Evolutionary conservation across 441 rosid genomes (phyloP), one percentile per base, ranked within the genome.

Genomic region (Arabidopsis lyrata): DNA sequence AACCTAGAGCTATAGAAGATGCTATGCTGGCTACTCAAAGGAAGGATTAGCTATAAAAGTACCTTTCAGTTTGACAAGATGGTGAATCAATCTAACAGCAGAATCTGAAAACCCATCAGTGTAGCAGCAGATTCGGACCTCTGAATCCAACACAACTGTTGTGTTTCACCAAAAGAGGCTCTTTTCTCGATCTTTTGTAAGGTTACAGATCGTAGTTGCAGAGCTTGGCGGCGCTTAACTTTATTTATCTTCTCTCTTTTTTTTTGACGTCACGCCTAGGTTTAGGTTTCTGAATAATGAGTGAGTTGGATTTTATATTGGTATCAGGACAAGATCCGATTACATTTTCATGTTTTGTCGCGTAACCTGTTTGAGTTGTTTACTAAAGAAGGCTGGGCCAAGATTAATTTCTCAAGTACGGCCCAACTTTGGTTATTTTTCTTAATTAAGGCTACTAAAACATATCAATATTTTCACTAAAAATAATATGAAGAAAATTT

Each of bases 141-240:
- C 29, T 8, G 22, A 24, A 45, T 29, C 67, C 5, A 42, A 62
- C 38, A 62, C 66, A 42, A 42, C 66, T n/a, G 8, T 62, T 8
- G 36, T 41, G 36, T 41, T 60, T 39, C 64, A 5, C 48, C 48
- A 34, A 57, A 57, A 42, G 53, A 24, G 27, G 27, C 27, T 24
- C n/a, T n/a, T n/a, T n/a, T n/a, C n/a, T n/a, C n/a, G n/a, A n/a
- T n/a, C n/a, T n/a, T n/a, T n/a, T n/a, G n/a, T n/a, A 24, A 24
- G 27, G 27, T 24, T 24, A 24, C 27, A 57, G 41, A 34, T 57
- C 62, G 42, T 57, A 15, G n/a, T 57, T 27, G n/a, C 52, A 27
- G 54, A 63, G 39, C 54, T 63, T 29, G 38, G 53, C 54, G 53
- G 67, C 67, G 39, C 44, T 44, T 27, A 44, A 5, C 14, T 61